These are phyloP conservation scores for Ogataea siamensis DNA, from an alignment of 805 yeast genomes.

Conservation along the genomic window DNA sequence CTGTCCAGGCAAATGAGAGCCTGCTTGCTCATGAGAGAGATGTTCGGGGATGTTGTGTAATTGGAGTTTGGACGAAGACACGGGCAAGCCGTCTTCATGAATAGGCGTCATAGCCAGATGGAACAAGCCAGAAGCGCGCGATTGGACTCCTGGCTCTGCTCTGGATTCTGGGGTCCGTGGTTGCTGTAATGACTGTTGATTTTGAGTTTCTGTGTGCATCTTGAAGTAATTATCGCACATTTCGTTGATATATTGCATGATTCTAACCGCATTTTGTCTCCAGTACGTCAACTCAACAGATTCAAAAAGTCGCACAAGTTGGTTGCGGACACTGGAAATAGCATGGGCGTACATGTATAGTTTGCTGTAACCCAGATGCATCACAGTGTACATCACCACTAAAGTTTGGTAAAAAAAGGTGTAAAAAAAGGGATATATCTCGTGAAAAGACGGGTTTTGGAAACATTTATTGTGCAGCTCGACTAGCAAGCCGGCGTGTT, in stretches of 20 bases:
- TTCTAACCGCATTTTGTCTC: constrained; percentile 32
- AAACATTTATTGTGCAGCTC: constrained; percentile 35
- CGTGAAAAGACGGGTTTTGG: constrained; percentile 33
- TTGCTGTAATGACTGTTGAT: neutral
- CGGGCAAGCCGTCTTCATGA: constrained; percentile 9
- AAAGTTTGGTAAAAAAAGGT: constrained; percentile 51
- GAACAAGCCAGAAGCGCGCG: constrained; percentile 4
- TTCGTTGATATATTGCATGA: constrained; percentile 33
- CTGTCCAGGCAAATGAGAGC: neutral
- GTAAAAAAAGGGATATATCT: constrained; percentile 45
- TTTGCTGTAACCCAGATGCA: constrained; percentile 42
- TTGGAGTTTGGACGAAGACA: constrained; percentile 16
- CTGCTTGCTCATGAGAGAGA: constrained; percentile 2
- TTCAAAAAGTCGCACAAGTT: constrained; percentile 33
- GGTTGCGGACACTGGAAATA: constrained; percentile 25
- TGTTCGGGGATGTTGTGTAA: constrained; percentile 24
- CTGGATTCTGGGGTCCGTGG: neutral
- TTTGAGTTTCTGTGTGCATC: constrained; percentile 15
- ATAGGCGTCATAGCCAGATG: constrained; percentile 16
- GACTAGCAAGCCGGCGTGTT: constrained; percentile 36
- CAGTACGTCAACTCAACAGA: constrained; percentile 27
- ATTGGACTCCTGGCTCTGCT: neutral
- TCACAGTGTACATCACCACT: constrained; percentile 47
- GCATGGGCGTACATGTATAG: constrained; percentile 27
- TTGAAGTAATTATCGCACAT: constrained; percentile 33